Evolutionary conservation across 441 rosid species (phyloP), one percentile per base, ranked within the genome.

Genomic region (Kokia cookei): DNA sequence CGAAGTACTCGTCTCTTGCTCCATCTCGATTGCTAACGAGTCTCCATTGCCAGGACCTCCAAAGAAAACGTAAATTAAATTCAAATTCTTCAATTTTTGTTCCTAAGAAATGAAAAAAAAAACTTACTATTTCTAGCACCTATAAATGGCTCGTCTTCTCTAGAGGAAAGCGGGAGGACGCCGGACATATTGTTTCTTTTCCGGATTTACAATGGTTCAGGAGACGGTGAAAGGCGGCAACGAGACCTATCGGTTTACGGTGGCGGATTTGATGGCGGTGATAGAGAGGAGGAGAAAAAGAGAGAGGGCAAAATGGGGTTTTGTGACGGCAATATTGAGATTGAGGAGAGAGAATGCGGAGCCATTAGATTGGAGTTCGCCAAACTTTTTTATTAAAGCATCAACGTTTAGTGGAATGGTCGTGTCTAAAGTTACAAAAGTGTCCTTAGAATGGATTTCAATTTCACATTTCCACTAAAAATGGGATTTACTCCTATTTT

Each of bases 11-110:
- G 72, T 74, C 59, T 83, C 88, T 76, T 69, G 84, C 10, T 84
- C 92, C 75, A 72, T 76, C 19, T 85, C 79, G 1, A 78, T 69
- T 1, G 77, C 83, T 66, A 82, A 47, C 40, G 72, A 61, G 77
- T 90, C 96, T 75, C 87, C 90, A 79, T 82, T 81, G 66, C 80
- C 87, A 70, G 84, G 87, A 80, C 80, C 90, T 60, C 7, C 3
- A 53, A 13, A 48, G 43, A 12, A 27, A 29, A 2, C 5, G 7
- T 27, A 29, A 59, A 58, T 45, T 47, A 47, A 69, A 13, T 26
- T 72, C 65, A 66, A 40, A 19, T 27, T 65, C 69, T 58, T 40
- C 35, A 19, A 55, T 9, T 13, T 0, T 11, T n/a, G 42, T 17
- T 32, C n/a, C 7, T 0, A 71, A 43, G n/a, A 58, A 40, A 22